Base-by-base conservation (phyloP, 2,329 filamentous ascomycete species). In the Zymoseptoria crescenta region DNA sequence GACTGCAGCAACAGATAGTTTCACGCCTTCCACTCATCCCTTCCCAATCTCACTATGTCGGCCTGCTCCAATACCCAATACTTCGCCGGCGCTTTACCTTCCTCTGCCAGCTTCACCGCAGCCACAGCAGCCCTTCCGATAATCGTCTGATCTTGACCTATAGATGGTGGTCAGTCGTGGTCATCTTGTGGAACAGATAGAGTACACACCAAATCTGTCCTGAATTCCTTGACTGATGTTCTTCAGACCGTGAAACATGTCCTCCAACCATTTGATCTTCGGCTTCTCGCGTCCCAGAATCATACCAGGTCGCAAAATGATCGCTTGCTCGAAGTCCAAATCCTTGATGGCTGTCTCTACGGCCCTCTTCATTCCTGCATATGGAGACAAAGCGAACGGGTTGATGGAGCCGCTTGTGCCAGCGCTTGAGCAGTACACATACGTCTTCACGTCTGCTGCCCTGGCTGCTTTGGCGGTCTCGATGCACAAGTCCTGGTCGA, bases 341-440 rank as follows among this genome's bases (percentile, higher is more conserved):
- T 70, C 70, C 57, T 70, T 67, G 58, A 74, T 71, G 9, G 72
- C 64, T 62, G 73, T 68, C 57, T 74, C 73, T 6, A 75, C 71
- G 0, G 70, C 73, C 24, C 69, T 63, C 59, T 74, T 75, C 73
- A 74, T 75, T 59, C 70, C 71, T 30, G 67, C 69, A 45, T 74
- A 75, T 1, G 73, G 73, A 9, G 64, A 28, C 20, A 63, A 67
- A 7, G 72, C 54, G 1, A 70, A 54, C 5, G 35, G 35, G 6
- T 41, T 41, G 35, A 41, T 16, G 5, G 35, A 41, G 1, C 72
- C 67, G 27, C 71, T 66, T 2, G 69, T 73, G 0, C 73, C 73
- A 13, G 56, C 69, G 56, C 70, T 72, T 6, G 73, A 74, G 29
- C 73, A 71, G 58, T 67, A 73, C 10, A 74, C 68, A 53, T 72